phyloP scores from a whole-genome alignment of 202 grass and related monocot genomes.

The Elaeis oleifera region DNA sequence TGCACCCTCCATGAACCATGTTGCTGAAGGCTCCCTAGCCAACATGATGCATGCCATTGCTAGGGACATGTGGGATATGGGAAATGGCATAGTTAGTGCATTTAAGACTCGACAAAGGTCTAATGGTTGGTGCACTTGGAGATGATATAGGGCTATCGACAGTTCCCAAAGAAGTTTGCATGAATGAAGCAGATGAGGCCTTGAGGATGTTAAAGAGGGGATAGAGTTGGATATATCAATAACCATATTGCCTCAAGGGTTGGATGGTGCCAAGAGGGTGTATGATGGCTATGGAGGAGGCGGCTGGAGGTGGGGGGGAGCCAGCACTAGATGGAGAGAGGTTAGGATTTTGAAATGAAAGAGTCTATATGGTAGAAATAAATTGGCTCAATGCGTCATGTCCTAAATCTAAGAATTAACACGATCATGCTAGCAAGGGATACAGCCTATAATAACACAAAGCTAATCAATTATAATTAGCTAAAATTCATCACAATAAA shows the following conservation, averaged over 20 bases:
- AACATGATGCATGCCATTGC: not conserved
- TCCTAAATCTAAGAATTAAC: too few species aligned
- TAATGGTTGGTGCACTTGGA: conserved; percentile 1
- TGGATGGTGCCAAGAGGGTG: conserved; percentile 7
- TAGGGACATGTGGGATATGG: conserved; percentile 6
- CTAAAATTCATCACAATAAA: too few species aligned
- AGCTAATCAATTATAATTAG: too few species aligned
- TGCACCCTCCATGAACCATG: conserved; percentile 6
- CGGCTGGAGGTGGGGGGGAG: not conserved
- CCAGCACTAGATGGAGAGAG: too few species aligned
- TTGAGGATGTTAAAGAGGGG: conserved; percentile 6
- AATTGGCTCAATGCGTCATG: too few species aligned
- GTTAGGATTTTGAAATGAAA: too few species aligned
- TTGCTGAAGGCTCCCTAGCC: conserved; percentile 11
- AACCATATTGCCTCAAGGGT: not conserved
- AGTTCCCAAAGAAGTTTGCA: not conserved
- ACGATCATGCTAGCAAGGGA: too few species aligned
- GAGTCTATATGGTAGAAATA: too few species aligned
- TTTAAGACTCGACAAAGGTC: conserved; percentile 2
- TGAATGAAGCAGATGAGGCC: conserved; percentile 1
- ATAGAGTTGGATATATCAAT: not conserved
- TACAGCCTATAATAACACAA: too few species aligned
- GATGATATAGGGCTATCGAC: not conserved
- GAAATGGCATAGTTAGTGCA: not conserved
- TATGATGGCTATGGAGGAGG: not conserved